phyloP scores from a whole-genome alignment of 306 rosid species.

The Vigna trinervia region DNA sequence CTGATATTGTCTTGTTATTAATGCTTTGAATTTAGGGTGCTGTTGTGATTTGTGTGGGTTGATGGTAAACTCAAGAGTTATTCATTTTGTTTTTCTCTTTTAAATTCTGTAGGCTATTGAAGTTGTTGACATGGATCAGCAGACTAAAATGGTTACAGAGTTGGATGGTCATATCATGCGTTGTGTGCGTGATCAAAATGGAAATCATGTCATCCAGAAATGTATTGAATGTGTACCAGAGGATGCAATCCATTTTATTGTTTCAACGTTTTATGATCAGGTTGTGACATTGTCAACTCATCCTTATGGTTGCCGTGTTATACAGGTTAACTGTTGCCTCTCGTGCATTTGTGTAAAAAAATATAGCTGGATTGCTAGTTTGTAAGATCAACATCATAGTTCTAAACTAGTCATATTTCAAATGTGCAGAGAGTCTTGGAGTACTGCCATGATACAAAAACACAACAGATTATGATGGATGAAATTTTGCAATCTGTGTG shows the following conservation, averaged over 20 bases:
- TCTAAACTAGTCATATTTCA: conserved; percentile 36
- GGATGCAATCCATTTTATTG: conserved; percentile 74
- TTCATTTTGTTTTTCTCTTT: conserved; percentile 11
- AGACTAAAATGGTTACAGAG: conserved; percentile 88
- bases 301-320: conserved; percentile 97
- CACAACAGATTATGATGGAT: conserved; percentile 92
- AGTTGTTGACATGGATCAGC: conserved; percentile 90
- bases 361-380: conserved; percentile 15
- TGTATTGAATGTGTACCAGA: conserved; percentile 98
- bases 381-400: conserved; percentile 13
- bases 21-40: conserved; percentile 29
- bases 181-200: conserved; percentile 97
- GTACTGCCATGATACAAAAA: conserved; percentile 79
- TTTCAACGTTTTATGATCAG: conserved; percentile 87
- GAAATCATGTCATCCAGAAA: conserved; percentile 95
- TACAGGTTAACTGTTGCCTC: conserved; percentile 65
- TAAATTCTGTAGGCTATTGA: conserved; percentile 76
- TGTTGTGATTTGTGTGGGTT: conserved; percentile 6
- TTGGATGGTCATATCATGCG: conserved; percentile 93
- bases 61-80: conserved; percentile 8
- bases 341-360: conserved; percentile 20
- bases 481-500: conserved; percentile 93
- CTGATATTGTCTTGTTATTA: conserved; percentile 13
- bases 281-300: conserved; percentile 92
- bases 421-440: conserved; percentile 85